Evolutionary conservation across 805 yeast genomes (phyloP).

Genomic region (Yarrowia porcina): DNA sequence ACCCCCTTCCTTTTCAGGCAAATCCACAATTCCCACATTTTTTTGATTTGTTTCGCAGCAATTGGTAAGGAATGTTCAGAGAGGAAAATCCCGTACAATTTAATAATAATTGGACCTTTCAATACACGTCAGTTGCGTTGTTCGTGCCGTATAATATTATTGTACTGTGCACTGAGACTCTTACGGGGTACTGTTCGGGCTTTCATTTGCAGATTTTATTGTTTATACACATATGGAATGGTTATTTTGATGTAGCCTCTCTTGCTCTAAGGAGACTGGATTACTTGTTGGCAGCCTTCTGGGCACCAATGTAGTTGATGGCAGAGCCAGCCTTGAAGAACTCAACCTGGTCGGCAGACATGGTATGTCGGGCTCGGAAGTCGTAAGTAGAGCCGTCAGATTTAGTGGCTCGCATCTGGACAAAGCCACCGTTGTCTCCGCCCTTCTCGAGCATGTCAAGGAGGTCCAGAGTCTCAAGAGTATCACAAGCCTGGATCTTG

Average conservation of each 20-base stretch:
- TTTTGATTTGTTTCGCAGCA: too few species aligned
- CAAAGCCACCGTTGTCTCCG: conserved; percentile 84
- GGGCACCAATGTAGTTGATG: conserved; percentile 75
- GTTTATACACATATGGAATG: not conserved
- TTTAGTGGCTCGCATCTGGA: conserved; percentile 71
- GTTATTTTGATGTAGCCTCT: not conserved
- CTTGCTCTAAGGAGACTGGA: conserved; percentile 13
- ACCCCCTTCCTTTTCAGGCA: not conserved
- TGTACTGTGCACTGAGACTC: not conserved
- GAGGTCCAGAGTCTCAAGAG: conserved; percentile 68
- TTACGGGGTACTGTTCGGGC: not conserved
- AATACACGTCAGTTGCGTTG: too few species aligned
- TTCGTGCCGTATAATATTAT: too few species aligned
- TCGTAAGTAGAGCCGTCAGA: conserved; percentile 63
- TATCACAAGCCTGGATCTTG: conserved; percentile 70
- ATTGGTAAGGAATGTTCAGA: too few species aligned
- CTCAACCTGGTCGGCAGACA: conserved; percentile 94
- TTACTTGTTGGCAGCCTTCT: conserved; percentile 10
- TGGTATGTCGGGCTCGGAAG: conserved; percentile 83
- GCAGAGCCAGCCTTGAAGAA: conserved; percentile 98
- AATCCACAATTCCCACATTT: not conserved
- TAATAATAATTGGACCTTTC: too few species aligned
- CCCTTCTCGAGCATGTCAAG: conserved; percentile 71
- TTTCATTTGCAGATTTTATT: not conserved
- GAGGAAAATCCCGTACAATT: too few species aligned